Base-by-base conservation (phyloP, 192 early-diverging fungal genomes). In the Coemansia asiatica region DNA sequence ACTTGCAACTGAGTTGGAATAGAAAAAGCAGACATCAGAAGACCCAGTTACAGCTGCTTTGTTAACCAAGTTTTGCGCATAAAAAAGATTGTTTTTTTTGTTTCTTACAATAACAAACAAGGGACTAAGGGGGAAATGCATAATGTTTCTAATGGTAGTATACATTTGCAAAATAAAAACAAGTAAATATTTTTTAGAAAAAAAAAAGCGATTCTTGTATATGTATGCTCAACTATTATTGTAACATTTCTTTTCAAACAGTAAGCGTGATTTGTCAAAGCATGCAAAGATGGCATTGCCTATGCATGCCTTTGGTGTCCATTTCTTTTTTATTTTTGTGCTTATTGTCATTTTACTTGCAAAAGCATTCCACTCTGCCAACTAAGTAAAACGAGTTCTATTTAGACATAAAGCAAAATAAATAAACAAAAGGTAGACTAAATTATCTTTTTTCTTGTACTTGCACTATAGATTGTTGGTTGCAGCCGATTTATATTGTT, bases 251-350 rank as follows among this genome's bases (percentile, higher is more conserved):
- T 3, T 26, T 10, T 53, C 21, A 7, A 6, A 21, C 50, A 27
- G 2, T 53, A 15, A 10, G 51, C 22, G 51, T 23, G 25, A 57
- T 57, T 38, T 36, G 56, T 18, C 18, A 19, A 21, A 26, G 22
- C 50, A 57, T 57, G 56, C 56, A 36, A 57, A 36, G 56, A 38
- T 10, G 25, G 29, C 56, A 57, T 57, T 57, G 29, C 56, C n/a
- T 57, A 21, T 57, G 56, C 56, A 57, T 57, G 28, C 19, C 6
- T 31, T 54, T 54, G 51, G 25, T 23, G 31, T n/a, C 33, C 19
- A 8, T 33, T 31, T 31, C 7, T n/a, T 6, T 35, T 57, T 33
- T 36, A 18, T 18, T 16, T 36, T 21, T 57, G 12, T 57, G 33
- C 21, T 6, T 8, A 10, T n/a, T 36, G 29, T 57, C n/a, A 21